Evolutionary conservation across 179 eudicot species (phyloP).

Genomic region (Gypsophila paniculata): DNA sequence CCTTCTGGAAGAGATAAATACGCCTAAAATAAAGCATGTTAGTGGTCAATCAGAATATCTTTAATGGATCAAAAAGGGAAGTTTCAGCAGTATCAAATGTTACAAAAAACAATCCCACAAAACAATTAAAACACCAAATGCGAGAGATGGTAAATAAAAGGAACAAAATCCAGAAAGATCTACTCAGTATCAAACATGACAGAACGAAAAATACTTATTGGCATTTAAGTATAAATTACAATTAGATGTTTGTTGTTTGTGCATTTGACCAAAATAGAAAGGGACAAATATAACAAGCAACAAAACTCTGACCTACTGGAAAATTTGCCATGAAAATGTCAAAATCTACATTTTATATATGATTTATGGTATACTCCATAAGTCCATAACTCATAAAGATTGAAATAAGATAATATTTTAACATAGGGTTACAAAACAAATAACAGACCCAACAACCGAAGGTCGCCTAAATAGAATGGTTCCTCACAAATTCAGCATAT

Average conservation of each 20-base stretch:
- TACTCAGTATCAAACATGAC: slow-evolving; percentile 4
- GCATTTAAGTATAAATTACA: neutral
- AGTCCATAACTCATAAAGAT: neutral
- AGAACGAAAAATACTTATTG: neutral
- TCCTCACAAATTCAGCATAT: neutral
- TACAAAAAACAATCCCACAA: neutral
- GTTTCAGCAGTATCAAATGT: neutral
- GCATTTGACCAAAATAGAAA: neutral
- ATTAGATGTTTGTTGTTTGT: neutral
- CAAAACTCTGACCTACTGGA: neutral
- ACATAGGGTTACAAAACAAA: neutral
- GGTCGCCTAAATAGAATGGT: neutral
- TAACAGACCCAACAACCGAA: neutral
- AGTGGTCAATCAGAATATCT: slow-evolving; percentile 8
- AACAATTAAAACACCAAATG: neutral
- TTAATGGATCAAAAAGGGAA: neutral
- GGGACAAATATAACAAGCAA: neutral
- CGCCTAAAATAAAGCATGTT: slow-evolving; percentile 52
- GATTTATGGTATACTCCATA: neutral
- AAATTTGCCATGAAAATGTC: too few species aligned
- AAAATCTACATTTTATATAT: neutral
- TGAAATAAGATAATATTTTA: neutral
- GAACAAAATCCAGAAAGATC: neutral
- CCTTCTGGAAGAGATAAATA: slow-evolving; percentile 99
- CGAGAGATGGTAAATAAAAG: neutral